Percentiles rank a stretch among this genome's conserved stretches.
phyloP scores from a whole-genome alignment of 441 rosid genomes.

The Gossypium trilobum region DNA sequence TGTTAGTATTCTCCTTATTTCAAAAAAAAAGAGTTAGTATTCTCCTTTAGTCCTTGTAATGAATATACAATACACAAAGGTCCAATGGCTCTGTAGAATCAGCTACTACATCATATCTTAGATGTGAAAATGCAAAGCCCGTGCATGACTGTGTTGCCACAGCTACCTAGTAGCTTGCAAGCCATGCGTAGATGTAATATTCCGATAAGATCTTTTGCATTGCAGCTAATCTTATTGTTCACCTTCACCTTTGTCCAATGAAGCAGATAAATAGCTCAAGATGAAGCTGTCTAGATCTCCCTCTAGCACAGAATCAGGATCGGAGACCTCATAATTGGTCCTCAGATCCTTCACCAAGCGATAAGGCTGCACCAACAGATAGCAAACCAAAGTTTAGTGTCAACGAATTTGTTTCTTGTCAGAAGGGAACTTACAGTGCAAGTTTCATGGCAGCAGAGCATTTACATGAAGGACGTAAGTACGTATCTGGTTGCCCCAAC shows the following conservation, averaged over 20 bases:
- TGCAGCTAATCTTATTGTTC: slow-evolving; percentile 4
- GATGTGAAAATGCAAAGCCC: neutral
- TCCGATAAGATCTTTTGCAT: neutral
- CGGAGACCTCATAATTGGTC: slow-evolving; percentile 76
- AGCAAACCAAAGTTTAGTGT: neutral
- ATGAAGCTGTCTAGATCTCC: slow-evolving; percentile 40
- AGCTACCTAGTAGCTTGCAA: neutral
- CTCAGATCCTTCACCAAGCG: slow-evolving; percentile 91
- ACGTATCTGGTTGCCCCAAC: slow-evolving; percentile 94
- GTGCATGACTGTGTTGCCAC: neutral
- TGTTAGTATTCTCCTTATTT: neutral
- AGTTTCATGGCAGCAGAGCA: slow-evolving; percentile 8
- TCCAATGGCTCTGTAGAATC: neutral
- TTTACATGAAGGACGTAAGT: slow-evolving; percentile 82
- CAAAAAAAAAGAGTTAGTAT: neutral
- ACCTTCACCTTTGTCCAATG: slow-evolving; percentile 45
- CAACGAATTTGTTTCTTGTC: neutral
- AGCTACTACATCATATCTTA: neutral
- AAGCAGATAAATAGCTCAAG: slow-evolving; percentile 64
- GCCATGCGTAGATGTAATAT: neutral
- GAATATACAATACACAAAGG: neutral
- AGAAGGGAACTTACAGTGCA: neutral
- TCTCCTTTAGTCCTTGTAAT: neutral
- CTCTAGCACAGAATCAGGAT: slow-evolving; percentile 86
- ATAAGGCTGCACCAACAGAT: slow-evolving; percentile 53